phyloP scores from a whole-genome alignment of 371 early-diverging fungal genomes.

The Funneliformis caledonium region DNA sequence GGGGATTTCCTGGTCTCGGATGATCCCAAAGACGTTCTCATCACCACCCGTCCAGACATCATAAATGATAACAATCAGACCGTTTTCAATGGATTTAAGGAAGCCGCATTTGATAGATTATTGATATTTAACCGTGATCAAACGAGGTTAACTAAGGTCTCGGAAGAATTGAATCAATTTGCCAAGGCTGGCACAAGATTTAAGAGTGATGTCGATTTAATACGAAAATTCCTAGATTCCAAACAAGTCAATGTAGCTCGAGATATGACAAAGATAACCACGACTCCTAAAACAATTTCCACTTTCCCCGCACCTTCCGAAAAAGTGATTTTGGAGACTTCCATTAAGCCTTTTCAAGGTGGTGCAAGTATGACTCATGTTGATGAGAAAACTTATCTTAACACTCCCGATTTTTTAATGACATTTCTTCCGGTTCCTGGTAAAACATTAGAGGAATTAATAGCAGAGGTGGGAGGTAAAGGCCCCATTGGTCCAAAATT shows the following conservation, averaged over 20 bases:
- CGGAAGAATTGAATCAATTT: constrained; percentile 31
- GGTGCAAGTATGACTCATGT: constrained; percentile 61
- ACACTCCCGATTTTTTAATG: constrained; percentile 62
- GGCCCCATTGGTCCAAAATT: constrained; percentile 58
- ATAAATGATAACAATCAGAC: not conserved
- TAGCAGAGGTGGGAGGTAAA: constrained; percentile 30
- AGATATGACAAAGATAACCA: not conserved
- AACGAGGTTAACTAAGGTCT: not conserved
- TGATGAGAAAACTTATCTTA: constrained; percentile 45
- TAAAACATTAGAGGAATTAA: constrained; percentile 42
- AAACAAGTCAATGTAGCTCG: not conserved
- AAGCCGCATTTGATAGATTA: constrained; percentile 39
- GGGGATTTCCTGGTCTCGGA: not conserved
- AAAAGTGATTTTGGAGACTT: constrained; percentile 45
- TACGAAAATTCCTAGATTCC: not conserved
- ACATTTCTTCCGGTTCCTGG: constrained; percentile 46
- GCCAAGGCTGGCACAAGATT: constrained; percentile 7
- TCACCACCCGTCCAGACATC: not conserved
- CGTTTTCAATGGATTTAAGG: constrained; percentile 37
- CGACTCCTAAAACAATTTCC: not conserved
- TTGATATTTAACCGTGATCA: constrained; percentile 1
- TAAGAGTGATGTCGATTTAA: not conserved
- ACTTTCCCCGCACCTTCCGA: not conserved
- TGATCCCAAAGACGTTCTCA: no score
- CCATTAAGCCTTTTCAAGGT: constrained; percentile 45